Conservation (phyloP, 2,329 filamentous ascomycete genomes). For the Colletotrichum viniferum region DNA sequence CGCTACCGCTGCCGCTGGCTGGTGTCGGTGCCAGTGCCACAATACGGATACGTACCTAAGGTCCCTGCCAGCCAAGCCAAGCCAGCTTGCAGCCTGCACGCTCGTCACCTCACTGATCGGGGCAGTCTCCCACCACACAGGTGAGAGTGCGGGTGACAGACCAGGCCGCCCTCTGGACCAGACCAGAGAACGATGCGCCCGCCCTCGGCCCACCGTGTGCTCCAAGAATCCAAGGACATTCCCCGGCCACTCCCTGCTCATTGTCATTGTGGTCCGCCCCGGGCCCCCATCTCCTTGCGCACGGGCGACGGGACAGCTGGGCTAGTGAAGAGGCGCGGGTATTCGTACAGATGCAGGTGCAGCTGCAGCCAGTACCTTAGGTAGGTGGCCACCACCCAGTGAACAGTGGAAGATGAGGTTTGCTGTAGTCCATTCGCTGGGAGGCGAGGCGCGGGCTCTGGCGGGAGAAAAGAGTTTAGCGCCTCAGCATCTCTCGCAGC, state of each 20-base stretch:
- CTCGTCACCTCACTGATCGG: not conserved
- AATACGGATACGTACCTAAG: not conserved
- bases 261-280: not conserved
- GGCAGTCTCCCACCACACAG: not conserved
- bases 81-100: not conserved
- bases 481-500: not conserved
- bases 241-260: not conserved
- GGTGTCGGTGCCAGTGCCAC: not conserved
- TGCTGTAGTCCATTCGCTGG: not conserved
- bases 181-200: not conserved
- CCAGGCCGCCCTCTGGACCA: not conserved
- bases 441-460: not conserved
- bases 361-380: not conserved
- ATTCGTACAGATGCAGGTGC: not conserved
- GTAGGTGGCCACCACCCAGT: not conserved
- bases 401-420: not conserved
- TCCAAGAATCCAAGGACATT: not conserved
- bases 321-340: not conserved
- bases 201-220: constrained; percentile 3
- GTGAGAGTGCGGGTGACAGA: not conserved
- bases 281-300: not conserved
- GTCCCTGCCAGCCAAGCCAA: not conserved
- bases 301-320: not conserved
- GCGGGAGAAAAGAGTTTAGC: not conserved
- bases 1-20: not conserved